Percentiles rank a stretch among this genome's conserved stretches.
Conservation (phyloP, 75 land plant genomes). For the Adiantum capillusveneris region DNA sequence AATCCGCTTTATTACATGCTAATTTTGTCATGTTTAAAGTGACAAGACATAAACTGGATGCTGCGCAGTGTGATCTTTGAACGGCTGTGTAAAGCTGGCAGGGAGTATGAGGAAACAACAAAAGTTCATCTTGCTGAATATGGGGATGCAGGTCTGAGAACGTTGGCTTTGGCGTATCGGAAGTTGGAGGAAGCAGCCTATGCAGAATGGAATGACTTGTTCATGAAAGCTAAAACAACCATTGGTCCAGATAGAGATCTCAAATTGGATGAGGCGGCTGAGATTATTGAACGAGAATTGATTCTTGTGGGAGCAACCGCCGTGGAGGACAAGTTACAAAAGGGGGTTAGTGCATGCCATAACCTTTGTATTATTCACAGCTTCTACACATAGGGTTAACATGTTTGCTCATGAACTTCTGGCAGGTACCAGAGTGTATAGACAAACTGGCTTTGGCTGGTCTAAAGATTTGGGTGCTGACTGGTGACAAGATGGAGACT, state of each 20-base stretch:
- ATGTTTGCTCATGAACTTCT: neutral
- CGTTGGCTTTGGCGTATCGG: slow-evolving; percentile 63
- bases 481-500: slow-evolving; percentile 91
- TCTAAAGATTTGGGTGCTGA: slow-evolving; percentile 83
- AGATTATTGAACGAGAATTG: slow-evolving; percentile 70
- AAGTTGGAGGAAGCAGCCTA: slow-evolving; percentile 54
- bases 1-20: neutral
- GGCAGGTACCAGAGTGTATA: slow-evolving; percentile 77
- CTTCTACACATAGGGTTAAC: too few relatives aligned
- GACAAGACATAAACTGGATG: neutral
- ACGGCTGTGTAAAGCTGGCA: slow-evolving; percentile 53
- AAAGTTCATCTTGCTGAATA: slow-evolving; percentile 51
- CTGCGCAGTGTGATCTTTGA: slow-evolving; percentile 63
- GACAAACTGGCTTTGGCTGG: slow-evolving; percentile 89
- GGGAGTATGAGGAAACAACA: slow-evolving; percentile 42
- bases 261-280: slow-evolving; percentile 52
- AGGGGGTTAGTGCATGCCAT: slow-evolving; percentile 50
- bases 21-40: neutral
- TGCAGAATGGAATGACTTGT: slow-evolving; percentile 57
- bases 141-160: slow-evolving; percentile 81
- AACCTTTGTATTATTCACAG: too few relatives aligned
- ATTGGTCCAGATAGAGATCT: slow-evolving; percentile 59
- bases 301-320: slow-evolving; percentile 84
- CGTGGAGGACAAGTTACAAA: slow-evolving; percentile 77
- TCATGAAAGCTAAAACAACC: slow-evolving; percentile 58